Conservation (phyloP, 768 basidiomycete genomes). For the Pulveroboletus ravenelii region DNA sequence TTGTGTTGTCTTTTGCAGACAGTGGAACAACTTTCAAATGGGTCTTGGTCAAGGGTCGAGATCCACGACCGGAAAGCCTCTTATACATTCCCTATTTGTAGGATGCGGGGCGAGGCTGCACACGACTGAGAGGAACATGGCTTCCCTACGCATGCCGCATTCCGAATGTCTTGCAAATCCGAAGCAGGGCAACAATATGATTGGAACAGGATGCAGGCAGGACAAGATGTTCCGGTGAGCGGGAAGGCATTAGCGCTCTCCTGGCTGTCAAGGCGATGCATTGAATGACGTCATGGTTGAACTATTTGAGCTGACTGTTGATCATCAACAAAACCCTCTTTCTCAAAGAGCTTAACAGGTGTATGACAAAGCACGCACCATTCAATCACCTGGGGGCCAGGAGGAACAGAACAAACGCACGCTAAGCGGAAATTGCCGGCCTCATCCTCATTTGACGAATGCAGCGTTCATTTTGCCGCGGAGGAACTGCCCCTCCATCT, state of each 20-base stretch:
- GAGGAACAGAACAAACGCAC: constrained; percentile 3
- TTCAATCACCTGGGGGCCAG: constrained; percentile 11
- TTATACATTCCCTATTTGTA: constrained; percentile 25
- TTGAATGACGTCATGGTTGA: constrained; percentile 23
- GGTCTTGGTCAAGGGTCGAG: constrained; percentile 23
- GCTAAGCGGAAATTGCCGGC: constrained; percentile 26
- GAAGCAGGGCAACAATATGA: constrained; percentile 30
- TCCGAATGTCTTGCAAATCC: constrained; percentile 29
- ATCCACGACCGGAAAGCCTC: constrained; percentile 22
- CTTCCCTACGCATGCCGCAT: constrained; percentile 26
- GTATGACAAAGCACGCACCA: constrained; percentile 14
- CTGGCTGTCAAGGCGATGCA: constrained; percentile 26
- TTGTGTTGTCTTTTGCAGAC: constrained; percentile 17
- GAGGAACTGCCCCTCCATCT: constrained; percentile 3
- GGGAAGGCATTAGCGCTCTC: constrained; percentile 20
- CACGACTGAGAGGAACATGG: constrained; percentile 24
- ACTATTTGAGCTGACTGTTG: constrained; percentile 18
- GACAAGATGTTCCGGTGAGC: constrained; percentile 28
- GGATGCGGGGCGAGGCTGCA: constrained; percentile 21
- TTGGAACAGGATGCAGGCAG: constrained; percentile 30
- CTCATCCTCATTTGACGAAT: constrained; percentile 13
- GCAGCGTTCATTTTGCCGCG: constrained; percentile 16
- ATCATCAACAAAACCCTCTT: constrained; percentile 30
- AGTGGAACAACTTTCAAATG: constrained; percentile 19
- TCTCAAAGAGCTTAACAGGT: constrained; percentile 29